Percentiles rank a stretch among this genome's conserved stretches.
Conservation (phyloP, 2,329 filamentous ascomycete genomes). For the Phaeosphaeriaceae sp. region DNA sequence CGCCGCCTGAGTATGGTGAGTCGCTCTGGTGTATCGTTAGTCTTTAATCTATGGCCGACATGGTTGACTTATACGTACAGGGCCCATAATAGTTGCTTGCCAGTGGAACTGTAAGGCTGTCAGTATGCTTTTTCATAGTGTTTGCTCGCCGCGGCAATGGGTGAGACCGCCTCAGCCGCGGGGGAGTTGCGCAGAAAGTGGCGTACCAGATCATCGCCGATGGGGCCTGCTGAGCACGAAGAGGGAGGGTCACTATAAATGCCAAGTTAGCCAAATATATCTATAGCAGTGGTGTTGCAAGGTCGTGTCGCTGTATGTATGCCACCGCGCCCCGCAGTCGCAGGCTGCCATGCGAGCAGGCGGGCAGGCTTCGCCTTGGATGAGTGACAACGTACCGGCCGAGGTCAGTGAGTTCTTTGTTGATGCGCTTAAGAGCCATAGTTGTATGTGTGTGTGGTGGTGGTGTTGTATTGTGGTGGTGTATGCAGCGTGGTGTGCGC, state of each 20-base stretch:
- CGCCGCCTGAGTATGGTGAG: slow-evolving; percentile 96
- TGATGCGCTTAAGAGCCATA: slow-evolving; percentile 93
- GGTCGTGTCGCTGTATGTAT: slow-evolving; percentile 16
- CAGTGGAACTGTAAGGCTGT: slow-evolving; percentile 82
- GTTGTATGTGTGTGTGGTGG: slow-evolving; percentile 32
- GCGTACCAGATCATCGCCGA: slow-evolving; percentile 97
- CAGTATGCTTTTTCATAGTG: slow-evolving; percentile 34
- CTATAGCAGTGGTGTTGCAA: slow-evolving; percentile 9
- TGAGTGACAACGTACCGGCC: slow-evolving; percentile 68
- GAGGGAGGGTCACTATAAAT: slow-evolving; percentile 87
- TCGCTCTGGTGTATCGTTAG: slow-evolving; percentile 69
- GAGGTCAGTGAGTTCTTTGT: slow-evolving; percentile 91
- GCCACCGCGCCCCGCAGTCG: slow-evolving; percentile 40
- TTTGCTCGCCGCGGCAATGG: slow-evolving; percentile 14
- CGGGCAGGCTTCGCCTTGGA: slow-evolving; percentile 26
- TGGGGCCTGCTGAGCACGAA: slow-evolving; percentile 95
- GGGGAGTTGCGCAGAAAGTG: slow-evolving; percentile 29
- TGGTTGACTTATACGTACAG: slow-evolving; percentile 68
- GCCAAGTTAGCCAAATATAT: slow-evolving; percentile 41
- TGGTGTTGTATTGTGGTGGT: slow-evolving; percentile 13
- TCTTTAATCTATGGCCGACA: slow-evolving; percentile 6
- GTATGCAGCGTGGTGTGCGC: slow-evolving; percentile 17
- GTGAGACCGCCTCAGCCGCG: slow-evolving; percentile 40
- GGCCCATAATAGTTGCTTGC: slow-evolving; percentile 99
- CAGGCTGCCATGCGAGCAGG: slow-evolving; percentile 49